These are phyloP conservation scores for Claviceps capensis DNA, from an alignment of 2,329 filamentous ascomycete genomes.

Conservation along the genomic window DNA sequence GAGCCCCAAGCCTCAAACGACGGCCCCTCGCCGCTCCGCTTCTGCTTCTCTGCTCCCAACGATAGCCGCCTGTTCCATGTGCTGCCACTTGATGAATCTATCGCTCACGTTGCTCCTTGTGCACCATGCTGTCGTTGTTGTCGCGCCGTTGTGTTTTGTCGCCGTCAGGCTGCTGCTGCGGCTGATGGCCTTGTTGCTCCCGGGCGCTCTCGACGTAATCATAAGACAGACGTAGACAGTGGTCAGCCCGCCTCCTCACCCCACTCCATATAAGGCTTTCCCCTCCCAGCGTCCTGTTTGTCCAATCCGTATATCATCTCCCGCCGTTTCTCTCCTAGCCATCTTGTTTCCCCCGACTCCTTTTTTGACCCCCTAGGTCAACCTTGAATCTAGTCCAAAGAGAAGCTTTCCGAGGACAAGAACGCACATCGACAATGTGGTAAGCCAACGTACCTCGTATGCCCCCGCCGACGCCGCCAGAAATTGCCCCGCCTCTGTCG, in stretches of 20 bases:
- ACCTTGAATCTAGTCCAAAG: background rate
- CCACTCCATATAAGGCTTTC: slow-evolving; percentile 6
- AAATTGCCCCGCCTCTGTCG: slow-evolving; percentile 4
- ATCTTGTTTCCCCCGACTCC: slow-evolving; percentile 2
- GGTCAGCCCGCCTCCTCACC: slow-evolving; percentile 9
- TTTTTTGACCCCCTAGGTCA: background rate
- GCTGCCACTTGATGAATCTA: background rate
- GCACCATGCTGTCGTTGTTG: background rate
- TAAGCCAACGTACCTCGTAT: slow-evolving; percentile 6
- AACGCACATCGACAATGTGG: slow-evolving; percentile 12
- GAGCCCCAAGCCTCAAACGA: slow-evolving; percentile 12
- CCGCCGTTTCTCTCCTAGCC: slow-evolving; percentile 3
- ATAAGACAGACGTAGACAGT: background rate
- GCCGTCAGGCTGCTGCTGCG: too few relatives aligned
- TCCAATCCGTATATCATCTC: slow-evolving; percentile 2
- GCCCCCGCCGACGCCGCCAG: slow-evolving; percentile 8
- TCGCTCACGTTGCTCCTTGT: background rate
- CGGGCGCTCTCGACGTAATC: background rate
- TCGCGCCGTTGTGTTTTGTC: background rate
- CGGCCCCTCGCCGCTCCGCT: background rate
- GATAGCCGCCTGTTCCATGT: background rate
- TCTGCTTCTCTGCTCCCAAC: background rate
- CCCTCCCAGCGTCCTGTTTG: background rate
- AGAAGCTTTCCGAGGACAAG: slow-evolving; percentile 4
- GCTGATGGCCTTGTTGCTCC: background rate